These are phyloP conservation scores for Gyromitra esculenta DNA, from an alignment of 2,329 filamentous ascomycete species.

Conservation along the genomic window DNA sequence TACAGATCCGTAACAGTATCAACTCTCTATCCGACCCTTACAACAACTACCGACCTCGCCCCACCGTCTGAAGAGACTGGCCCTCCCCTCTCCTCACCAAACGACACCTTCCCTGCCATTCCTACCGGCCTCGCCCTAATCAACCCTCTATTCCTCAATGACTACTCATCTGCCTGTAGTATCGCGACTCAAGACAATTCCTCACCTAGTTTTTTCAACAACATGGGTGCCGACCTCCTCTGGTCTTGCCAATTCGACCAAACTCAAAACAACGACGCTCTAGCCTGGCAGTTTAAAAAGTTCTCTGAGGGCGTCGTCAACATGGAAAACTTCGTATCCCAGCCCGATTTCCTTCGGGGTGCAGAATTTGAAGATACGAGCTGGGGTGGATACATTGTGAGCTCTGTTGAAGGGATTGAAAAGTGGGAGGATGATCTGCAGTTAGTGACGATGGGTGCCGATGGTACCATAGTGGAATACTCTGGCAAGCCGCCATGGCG, in stretches of 20 bases:
- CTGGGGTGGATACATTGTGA: conserved; percentile 52
- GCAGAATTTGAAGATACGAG: conserved; percentile 38
- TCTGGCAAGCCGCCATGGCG: conserved; percentile 26
- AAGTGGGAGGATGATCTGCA: conserved; percentile 23
- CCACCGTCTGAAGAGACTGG: conserved; percentile 51
- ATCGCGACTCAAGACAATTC: conserved; percentile 11
- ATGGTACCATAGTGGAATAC: conserved; percentile 27
- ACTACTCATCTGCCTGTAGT: conserved; percentile 19
- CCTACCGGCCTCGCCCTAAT: conserved; percentile 38
- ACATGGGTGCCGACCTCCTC: conserved; percentile 38
- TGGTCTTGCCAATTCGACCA: conserved; percentile 50
- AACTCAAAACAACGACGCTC: conserved; percentile 1
- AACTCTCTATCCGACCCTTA: conserved; percentile 18
- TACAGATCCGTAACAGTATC: conserved; percentile 14
- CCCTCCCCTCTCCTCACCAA: conserved; percentile 42
- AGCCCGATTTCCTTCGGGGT: conserved; percentile 37
- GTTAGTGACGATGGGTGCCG: background rate
- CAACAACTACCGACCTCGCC: conserved; percentile 11
- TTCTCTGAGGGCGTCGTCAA: conserved; percentile 15
- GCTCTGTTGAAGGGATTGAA: conserved; percentile 38
- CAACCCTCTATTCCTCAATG: conserved; percentile 31
- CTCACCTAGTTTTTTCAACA: conserved; percentile 36
- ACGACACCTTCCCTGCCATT: conserved; percentile 48
- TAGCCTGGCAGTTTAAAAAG: conserved; percentile 43
- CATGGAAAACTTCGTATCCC: conserved; percentile 29